phyloP scores from a whole-genome alignment of 257 asterid species.

The Lycium barbarum region DNA sequence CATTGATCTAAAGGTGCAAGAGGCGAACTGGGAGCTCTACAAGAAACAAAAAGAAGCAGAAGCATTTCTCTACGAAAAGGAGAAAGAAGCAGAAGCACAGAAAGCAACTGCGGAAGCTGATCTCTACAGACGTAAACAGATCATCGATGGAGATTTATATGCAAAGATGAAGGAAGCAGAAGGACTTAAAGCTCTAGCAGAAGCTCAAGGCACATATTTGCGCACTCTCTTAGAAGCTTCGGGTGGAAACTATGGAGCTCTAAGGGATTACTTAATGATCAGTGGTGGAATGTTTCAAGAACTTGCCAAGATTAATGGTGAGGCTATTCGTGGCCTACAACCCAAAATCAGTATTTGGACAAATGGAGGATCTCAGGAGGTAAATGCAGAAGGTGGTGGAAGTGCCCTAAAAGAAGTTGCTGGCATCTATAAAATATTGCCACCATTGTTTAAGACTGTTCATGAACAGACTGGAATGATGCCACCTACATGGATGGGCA shows the following conservation, averaged over 20 bases:
- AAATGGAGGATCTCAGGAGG: slow-evolving; percentile 31
- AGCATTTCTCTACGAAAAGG: slow-evolving; percentile 60
- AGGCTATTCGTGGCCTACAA: slow-evolving; percentile 63
- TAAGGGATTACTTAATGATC: slow-evolving; percentile 71
- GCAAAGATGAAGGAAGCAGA: slow-evolving; percentile 71
- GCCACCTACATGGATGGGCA: slow-evolving; percentile 73
- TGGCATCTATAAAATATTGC: slow-evolving; percentile 65
- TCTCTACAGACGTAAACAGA: slow-evolving; percentile 47
- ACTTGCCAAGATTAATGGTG: slow-evolving; percentile 63
- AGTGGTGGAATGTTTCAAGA: slow-evolving; percentile 61
- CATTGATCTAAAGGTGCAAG: slow-evolving; percentile 51
- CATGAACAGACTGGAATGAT: slow-evolving; percentile 77
- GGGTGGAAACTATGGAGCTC: slow-evolving; percentile 61
- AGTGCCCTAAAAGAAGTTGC: slow-evolving; percentile 62
- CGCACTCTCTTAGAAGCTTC: slow-evolving; percentile 51
- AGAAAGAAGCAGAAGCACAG: slow-evolving; percentile 60
- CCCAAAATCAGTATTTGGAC: slow-evolving; percentile 80
- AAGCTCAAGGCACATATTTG: slow-evolving; percentile 66
- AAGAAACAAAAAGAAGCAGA: slow-evolving; percentile 68
- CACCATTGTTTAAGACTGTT: slow-evolving; percentile 66
- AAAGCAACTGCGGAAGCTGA: slow-evolving; percentile 64
- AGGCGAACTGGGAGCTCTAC: slow-evolving; percentile 75
- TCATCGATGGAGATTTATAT: slow-evolving; percentile 58
- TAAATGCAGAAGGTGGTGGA: slow-evolving; percentile 13
- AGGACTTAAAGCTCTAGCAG: slow-evolving; percentile 62